Evolutionary conservation across 1,284 basidiomycete species (phyloP).

Genomic region (Cryptococcus sp.): DNA sequence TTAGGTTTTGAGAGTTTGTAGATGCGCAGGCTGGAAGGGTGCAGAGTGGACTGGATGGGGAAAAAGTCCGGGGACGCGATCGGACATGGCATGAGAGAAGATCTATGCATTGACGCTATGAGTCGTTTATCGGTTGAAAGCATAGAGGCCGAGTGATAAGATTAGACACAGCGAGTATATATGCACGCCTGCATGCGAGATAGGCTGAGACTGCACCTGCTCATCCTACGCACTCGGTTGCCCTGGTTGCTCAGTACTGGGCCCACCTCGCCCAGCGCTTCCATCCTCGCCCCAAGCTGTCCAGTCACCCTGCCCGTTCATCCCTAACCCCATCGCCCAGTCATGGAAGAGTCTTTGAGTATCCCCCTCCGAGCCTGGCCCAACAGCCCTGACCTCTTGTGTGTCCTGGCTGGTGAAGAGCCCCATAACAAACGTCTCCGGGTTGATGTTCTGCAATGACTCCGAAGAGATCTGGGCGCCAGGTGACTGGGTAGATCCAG

Average conservation of each 20-base stretch:
- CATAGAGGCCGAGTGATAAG: too few relatives aligned
- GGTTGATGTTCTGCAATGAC: background rate
- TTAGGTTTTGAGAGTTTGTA: constrained; percentile 6
- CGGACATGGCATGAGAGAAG: background rate
- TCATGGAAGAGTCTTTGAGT: background rate
- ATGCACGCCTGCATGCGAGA: too few relatives aligned
- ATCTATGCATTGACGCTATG: background rate
- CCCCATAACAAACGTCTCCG: too few relatives aligned
- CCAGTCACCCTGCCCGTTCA: too few relatives aligned
- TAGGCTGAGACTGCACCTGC: too few relatives aligned
- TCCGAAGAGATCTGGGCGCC: background rate
- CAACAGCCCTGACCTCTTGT: background rate
- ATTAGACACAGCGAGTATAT: too few relatives aligned
- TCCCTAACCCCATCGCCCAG: background rate
- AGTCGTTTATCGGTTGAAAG: too few relatives aligned
- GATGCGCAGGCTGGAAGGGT: background rate
- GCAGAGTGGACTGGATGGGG: too few relatives aligned
- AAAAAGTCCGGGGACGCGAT: background rate
- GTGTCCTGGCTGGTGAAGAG: background rate
- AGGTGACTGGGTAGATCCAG: background rate
- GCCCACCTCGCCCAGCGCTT: too few relatives aligned
- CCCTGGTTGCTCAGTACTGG: too few relatives aligned
- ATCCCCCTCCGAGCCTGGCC: background rate
- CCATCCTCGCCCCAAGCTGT: too few relatives aligned
- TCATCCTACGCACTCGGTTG: too few relatives aligned